These are phyloP conservation scores for Aspergillus pseudonomiae DNA, from an alignment of 2,329 filamentous ascomycete genomes.

Conservation along the genomic window DNA sequence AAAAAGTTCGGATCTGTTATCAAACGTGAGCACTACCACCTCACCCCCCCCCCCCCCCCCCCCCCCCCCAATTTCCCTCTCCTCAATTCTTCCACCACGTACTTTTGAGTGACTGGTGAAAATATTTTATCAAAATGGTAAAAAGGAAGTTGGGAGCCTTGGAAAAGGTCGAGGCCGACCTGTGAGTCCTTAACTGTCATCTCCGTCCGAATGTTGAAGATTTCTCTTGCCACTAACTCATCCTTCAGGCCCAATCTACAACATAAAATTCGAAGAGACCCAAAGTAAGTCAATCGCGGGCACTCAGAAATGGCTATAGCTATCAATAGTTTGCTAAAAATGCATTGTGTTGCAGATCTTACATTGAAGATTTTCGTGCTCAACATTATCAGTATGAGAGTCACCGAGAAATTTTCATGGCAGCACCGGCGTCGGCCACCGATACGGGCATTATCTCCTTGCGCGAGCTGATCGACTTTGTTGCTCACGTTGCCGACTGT, in stretches of 20 bases:
- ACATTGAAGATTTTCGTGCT: slow-evolving; percentile 83
- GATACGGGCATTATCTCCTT: slow-evolving; percentile 80
- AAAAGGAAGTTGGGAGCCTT: slow-evolving; percentile 90
- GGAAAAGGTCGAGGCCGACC: slow-evolving; percentile 91
- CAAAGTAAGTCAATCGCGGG: slow-evolving; percentile 58
- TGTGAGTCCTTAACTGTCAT: slow-evolving; percentile 53
- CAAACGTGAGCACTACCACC: slow-evolving; percentile 13
- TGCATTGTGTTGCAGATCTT: slow-evolving; percentile 62
- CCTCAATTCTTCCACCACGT: slow-evolving; percentile 59
- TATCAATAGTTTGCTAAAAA: slow-evolving; percentile 6
- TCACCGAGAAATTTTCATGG: slow-evolving; percentile 87
- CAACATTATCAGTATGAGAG: slow-evolving; percentile 92
- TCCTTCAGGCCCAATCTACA: slow-evolving; percentile 73
- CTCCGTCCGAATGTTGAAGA: slow-evolving; percentile 12
- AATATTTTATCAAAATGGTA: slow-evolving; percentile 57
- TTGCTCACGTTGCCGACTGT: slow-evolving; percentile 91
- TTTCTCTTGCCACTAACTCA: slow-evolving; percentile 28
- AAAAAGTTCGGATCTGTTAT: slow-evolving; percentile 32
- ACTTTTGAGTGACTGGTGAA: slow-evolving; percentile 56
- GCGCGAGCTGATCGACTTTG: slow-evolving; percentile 88
- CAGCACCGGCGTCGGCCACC: slow-evolving; percentile 76
- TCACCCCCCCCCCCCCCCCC: slow-evolving; percentile 33
- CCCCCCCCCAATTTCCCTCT: slow-evolving; percentile 68
- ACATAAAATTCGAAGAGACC: slow-evolving; percentile 88
- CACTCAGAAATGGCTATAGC: background rate